Percentiles rank a stretch among this genome's conserved stretches.
Evolutionary conservation across 176 grass and related monocot genomes (phyloP).

Genomic region (Tillandsia fasciculata): DNA sequence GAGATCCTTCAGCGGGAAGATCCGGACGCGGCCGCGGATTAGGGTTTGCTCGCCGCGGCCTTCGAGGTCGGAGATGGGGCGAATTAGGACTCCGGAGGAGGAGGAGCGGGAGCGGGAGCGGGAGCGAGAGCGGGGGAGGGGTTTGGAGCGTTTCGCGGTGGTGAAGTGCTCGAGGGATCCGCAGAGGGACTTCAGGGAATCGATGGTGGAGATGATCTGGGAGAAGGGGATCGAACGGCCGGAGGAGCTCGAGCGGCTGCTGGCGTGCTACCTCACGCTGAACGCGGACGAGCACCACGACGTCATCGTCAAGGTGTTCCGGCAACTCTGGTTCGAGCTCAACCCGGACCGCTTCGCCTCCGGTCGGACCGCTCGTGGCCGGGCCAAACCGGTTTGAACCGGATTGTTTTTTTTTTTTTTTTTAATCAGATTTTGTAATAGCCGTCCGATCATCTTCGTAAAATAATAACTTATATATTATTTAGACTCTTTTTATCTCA

Average conservation of each 20-base stretch:
- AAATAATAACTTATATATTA: too few relatives aligned
- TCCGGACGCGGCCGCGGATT: slow-evolving; percentile 7
- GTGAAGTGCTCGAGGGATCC: slow-evolving; percentile 69
- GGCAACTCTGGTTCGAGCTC: slow-evolving; percentile 76
- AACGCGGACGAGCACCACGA: slow-evolving; percentile 88
- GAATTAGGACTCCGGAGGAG: background rate
- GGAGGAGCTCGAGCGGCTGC: slow-evolving; percentile 69
- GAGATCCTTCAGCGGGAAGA: slow-evolving; percentile 42
- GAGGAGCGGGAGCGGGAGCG: background rate
- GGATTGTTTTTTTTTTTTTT: slow-evolving; percentile 4
- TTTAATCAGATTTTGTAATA: background rate
- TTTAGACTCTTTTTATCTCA: too few relatives aligned
- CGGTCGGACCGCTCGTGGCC: too few relatives aligned
- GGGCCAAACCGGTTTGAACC: slow-evolving; percentile 5
- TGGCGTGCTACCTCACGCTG: slow-evolving; percentile 81
- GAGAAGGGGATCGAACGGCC: slow-evolving; percentile 63
- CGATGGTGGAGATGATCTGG: slow-evolving; percentile 84
- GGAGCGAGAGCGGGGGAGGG: slow-evolving; percentile 11
- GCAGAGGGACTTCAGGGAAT: slow-evolving; percentile 59
- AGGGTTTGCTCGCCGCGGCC: slow-evolving; percentile 31
- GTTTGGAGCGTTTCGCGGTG: slow-evolving; percentile 63
- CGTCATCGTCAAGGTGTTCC: slow-evolving; percentile 85
- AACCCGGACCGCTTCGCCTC: slow-evolving; percentile 23
- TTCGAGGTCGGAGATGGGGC: background rate
- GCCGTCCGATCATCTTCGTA: too few relatives aligned